These are phyloP conservation scores for Scheffersomyces titani DNA, from an alignment of 1,139 yeast genomes.

Conservation along the genomic window DNA sequence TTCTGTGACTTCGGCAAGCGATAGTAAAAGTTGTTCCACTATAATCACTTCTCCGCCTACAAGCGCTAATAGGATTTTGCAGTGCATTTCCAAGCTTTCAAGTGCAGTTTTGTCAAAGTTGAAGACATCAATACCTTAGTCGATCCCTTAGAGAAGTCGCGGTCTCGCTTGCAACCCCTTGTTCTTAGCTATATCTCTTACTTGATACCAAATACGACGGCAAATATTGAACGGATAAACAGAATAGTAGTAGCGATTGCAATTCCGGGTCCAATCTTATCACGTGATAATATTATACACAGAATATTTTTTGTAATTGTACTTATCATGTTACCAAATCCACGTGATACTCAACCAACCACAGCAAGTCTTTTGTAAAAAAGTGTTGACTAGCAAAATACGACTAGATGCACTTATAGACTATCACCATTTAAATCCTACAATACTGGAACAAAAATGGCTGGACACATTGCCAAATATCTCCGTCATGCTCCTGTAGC, in stretches of 20 bases:
- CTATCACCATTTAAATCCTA: neutral
- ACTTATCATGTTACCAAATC: conserved; percentile 1
- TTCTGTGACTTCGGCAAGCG: neutral
- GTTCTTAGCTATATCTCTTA: neutral
- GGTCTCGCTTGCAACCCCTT: neutral
- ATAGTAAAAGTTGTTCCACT: neutral
- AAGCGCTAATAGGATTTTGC: neutral
- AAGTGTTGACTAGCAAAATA: neutral
- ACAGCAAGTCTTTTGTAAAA: conserved; percentile 8
- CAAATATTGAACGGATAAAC: neutral
- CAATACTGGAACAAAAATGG: conserved; percentile 21
- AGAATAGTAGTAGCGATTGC: neutral
- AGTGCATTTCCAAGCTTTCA: neutral
- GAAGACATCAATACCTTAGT: neutral
- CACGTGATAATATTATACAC: neutral
- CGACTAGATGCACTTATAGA: neutral
- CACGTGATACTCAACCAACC: conserved; percentile 12
- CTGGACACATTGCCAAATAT: conserved; percentile 48
- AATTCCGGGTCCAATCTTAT: neutral
- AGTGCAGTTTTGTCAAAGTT: neutral
- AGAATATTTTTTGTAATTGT: no score
- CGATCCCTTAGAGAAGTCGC: neutral
- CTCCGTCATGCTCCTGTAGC: conserved; percentile 57
- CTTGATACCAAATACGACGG: neutral
- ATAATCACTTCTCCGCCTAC: neutral